phyloP scores from a whole-genome alignment of 1,284 basidiomycete genomes.

The Irpex sp. region DNA sequence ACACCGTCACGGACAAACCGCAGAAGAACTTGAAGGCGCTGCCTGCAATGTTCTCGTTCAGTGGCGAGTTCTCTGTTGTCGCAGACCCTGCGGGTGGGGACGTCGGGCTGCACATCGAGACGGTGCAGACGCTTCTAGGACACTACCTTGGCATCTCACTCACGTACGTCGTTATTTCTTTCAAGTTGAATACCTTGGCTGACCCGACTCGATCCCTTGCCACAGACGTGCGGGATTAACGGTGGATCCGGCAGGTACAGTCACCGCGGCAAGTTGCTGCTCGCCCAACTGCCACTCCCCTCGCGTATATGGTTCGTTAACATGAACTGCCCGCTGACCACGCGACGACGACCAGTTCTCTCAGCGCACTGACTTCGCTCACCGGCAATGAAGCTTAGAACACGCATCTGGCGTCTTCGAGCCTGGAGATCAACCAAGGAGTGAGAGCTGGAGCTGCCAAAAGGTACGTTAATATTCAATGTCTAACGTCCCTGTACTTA shows the following conservation, averaged over 20 bases:
- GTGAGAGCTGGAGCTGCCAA: no score
- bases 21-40: neutral
- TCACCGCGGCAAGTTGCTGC: slow-evolving; percentile 34
- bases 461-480: no score
- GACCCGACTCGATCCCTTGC: slow-evolving; percentile 12
- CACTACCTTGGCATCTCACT: slow-evolving; percentile 32
- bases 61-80: slow-evolving; percentile 50
- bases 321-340: no score
- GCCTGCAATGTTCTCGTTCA: slow-evolving; percentile 38
- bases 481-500: no score
- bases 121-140: slow-evolving; percentile 33
- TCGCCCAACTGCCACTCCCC: no score
- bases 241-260: slow-evolving; percentile 27
- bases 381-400: no score
- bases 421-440: no score
- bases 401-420: no score
- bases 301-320: no score
- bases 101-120: slow-evolving; percentile 27
- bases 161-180: slow-evolving; percentile 27
- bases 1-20: neutral
- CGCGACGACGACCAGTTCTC: no score
- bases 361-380: no score
- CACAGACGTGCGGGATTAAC: slow-evolving; percentile 12
- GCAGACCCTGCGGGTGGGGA: slow-evolving; percentile 34
- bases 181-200: no score